These are phyloP conservation scores for Porodaedalea pini DNA, from an alignment of 1,284 basidiomycete genomes.

Conservation along the genomic window DNA sequence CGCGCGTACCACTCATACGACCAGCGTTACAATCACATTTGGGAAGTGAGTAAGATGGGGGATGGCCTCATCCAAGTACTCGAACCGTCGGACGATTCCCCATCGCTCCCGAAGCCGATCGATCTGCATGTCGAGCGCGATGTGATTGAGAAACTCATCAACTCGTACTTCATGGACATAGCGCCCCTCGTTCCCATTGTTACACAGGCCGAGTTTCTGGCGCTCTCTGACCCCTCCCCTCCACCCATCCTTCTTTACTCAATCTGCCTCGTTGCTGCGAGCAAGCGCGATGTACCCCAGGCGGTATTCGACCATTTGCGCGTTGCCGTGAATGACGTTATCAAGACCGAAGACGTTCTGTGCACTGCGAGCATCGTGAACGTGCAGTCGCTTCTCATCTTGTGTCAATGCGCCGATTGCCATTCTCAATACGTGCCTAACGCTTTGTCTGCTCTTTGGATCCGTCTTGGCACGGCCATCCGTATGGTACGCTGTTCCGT, in stretches of 20 bases:
- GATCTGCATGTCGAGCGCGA: slow-evolving; percentile 74
- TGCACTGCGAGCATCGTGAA: slow-evolving; percentile 84
- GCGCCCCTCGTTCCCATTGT: slow-evolving; percentile 86
- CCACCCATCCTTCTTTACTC: slow-evolving; percentile 85
- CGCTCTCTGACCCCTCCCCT: slow-evolving; percentile 56
- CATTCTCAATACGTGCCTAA: slow-evolving; percentile 77
- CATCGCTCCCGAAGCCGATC: slow-evolving; percentile 54
- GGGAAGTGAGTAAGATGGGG: slow-evolving; percentile 77
- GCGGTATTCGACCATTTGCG: slow-evolving; percentile 82
- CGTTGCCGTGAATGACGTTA: slow-evolving; percentile 78
- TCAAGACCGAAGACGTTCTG: slow-evolving; percentile 87
- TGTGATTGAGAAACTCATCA: slow-evolving; percentile 79
- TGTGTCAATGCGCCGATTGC: slow-evolving; percentile 77
- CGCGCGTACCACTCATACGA: slow-evolving; percentile 86
- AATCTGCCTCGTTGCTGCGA: slow-evolving; percentile 88
- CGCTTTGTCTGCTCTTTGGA: slow-evolving; percentile 74
- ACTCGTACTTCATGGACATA: slow-evolving; percentile 86
- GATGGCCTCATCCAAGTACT: slow-evolving; percentile 88
- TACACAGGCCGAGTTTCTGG: slow-evolving; percentile 83
- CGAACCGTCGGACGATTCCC: slow-evolving; percentile 56
- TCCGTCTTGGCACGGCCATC: slow-evolving; percentile 73
- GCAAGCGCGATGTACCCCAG: slow-evolving; percentile 79
- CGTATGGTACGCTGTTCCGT: slow-evolving; percentile 65
- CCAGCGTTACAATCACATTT: slow-evolving; percentile 76
- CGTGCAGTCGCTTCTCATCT: slow-evolving; percentile 83